Percentiles rank a stretch among this genome's conserved stretches.
Conservation (phyloP, 2,329 filamentous ascomycete genomes). For the Epichloe baconii region DNA sequence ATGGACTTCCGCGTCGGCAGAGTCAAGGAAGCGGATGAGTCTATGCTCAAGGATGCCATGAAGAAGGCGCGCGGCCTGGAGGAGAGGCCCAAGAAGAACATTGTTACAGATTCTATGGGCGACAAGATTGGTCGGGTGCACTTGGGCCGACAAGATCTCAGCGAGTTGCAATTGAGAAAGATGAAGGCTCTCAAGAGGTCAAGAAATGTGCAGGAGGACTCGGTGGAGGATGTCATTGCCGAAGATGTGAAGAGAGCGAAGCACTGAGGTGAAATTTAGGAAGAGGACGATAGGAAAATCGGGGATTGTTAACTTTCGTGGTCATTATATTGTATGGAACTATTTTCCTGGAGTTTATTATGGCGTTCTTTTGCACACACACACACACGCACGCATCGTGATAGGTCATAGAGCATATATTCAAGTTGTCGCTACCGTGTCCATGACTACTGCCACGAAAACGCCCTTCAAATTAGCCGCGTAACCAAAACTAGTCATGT, state of each 20-base stretch:
- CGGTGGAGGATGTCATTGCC: slow-evolving; percentile 29
- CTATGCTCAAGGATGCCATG: slow-evolving; percentile 78
- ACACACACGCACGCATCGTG: background rate
- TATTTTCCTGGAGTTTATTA: background rate
- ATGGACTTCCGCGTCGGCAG: slow-evolving; percentile 86
- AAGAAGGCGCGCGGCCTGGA: slow-evolving; percentile 65
- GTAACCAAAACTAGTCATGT: background rate
- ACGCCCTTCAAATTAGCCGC: too few species aligned
- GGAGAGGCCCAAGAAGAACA: slow-evolving; percentile 89
- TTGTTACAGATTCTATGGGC: slow-evolving; percentile 79
- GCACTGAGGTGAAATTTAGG: slow-evolving; percentile 11
- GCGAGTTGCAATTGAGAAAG: slow-evolving; percentile 83
- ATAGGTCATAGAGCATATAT: background rate
- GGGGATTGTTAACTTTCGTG: slow-evolving; percentile 5
- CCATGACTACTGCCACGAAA: too few species aligned
- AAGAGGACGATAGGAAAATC: background rate
- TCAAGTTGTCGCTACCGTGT: too few species aligned
- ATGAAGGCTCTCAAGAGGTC: slow-evolving; percentile 96
- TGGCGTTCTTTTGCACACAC: background rate
- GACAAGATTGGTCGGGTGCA: slow-evolving; percentile 95
- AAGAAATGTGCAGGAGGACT: slow-evolving; percentile 43
- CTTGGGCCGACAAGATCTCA: slow-evolving; percentile 77
- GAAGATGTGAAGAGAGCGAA: slow-evolving; percentile 26
- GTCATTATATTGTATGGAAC: background rate
- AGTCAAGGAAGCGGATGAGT: slow-evolving; percentile 62